Evolutionary conservation across 2,329 filamentous ascomycete species (phyloP).

Genomic region (Claviceps spartinae): DNA sequence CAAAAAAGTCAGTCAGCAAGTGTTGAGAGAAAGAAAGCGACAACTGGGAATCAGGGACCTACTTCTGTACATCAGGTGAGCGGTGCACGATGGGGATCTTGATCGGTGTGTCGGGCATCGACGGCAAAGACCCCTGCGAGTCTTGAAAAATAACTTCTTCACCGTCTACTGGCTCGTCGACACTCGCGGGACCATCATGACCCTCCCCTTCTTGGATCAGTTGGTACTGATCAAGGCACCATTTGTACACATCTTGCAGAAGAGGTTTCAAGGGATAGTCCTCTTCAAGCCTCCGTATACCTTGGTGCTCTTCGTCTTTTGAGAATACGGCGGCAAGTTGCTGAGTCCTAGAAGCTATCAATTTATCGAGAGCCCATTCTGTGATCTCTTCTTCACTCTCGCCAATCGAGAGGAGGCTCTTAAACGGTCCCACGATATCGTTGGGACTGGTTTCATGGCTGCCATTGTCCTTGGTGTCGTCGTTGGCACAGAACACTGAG

Average conservation of each 20-base stretch:
- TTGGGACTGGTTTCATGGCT: not conserved
- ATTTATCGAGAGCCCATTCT: not conserved
- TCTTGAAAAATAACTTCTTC: not conserved
- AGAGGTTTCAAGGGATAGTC: conserved; percentile 10
- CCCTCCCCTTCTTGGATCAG: conserved; percentile 1
- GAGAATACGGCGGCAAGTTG: not conserved
- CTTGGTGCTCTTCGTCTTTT: conserved; percentile 4
- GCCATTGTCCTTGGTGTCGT: not conserved
- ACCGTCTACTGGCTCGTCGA: not conserved
- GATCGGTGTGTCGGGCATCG: not conserved
- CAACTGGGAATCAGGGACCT: not conserved
- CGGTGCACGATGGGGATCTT: not conserved
- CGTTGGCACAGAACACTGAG: conserved; percentile 17
- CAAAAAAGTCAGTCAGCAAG: not conserved
- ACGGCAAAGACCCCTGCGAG: not conserved
- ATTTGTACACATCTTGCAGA: conserved; percentile 9
- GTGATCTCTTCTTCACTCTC: not conserved
- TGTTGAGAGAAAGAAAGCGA: not conserved
- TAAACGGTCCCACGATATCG: conserved; percentile 14
- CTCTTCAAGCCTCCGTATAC: conserved; percentile 7
- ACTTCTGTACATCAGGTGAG: not conserved
- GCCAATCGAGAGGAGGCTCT: conserved; percentile 10
- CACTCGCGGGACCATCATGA: not conserved
- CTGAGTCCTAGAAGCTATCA: not conserved
- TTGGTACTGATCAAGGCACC: conserved; percentile 10